phyloP scores from a whole-genome alignment of 2,329 filamentous ascomycete genomes.

The Pseudopithomyces chartarum region DNA sequence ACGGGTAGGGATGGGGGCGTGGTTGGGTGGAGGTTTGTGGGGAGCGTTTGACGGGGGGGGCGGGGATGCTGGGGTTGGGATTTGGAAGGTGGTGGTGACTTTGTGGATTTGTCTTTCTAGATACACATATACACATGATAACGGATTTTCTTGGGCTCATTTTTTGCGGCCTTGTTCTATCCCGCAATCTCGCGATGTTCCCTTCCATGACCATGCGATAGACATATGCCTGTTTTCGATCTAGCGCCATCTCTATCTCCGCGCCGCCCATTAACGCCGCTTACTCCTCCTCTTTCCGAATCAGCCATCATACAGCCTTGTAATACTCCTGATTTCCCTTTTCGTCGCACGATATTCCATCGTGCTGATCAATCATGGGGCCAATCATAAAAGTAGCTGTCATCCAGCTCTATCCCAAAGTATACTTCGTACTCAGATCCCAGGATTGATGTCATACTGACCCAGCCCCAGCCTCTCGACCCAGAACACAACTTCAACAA shows the following conservation, averaged over 20 bases:
- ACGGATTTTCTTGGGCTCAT: too few species aligned
- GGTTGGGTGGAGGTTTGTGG: constrained; percentile 24
- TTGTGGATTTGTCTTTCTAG: not conserved
- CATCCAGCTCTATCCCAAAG: constrained; percentile 57
- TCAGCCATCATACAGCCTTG: not conserved
- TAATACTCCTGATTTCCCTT: not conserved
- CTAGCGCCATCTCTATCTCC: constrained; percentile 10
- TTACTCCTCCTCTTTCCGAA: not conserved
- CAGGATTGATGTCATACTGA: not conserved
- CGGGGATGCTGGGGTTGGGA: not conserved
- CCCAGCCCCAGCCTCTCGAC: constrained; percentile 50
- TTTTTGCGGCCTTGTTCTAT: too few species aligned
- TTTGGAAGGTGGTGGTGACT: not conserved
- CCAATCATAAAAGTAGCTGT: constrained; percentile 54
- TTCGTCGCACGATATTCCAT: not conserved
- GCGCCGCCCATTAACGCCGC: constrained; percentile 10
- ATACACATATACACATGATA: too few species aligned
- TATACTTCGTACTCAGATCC: constrained; percentile 20
- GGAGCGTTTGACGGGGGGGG: constrained; percentile 11
- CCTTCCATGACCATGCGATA: too few species aligned
- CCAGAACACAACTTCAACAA: constrained; percentile 54
- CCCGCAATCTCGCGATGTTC: too few species aligned
- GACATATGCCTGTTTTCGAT: too few species aligned
- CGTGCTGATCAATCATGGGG: constrained; percentile 41
- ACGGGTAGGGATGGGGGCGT: constrained; percentile 22